Base-by-base conservation (phyloP, 2,329 filamentous ascomycete species). In the Colletotrichum karsti region DNA sequence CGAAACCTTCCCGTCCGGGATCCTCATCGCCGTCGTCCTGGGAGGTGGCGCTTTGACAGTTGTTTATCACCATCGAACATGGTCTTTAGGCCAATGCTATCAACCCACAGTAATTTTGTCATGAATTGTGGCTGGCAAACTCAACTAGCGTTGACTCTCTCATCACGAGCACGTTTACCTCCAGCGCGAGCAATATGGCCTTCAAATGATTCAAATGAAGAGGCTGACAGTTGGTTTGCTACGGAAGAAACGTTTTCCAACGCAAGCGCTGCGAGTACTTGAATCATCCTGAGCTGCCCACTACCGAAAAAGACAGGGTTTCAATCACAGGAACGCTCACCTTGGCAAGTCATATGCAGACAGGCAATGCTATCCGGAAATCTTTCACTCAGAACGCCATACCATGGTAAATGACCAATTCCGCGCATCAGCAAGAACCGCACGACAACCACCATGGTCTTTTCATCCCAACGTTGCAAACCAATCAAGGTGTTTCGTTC, bases 1-100 rank as follows among this genome's bases (percentile, higher is more conserved):
- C 55, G 55, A 66, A 60, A 66, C 54, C 39, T 42, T 42, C 18
- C 48, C 22, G 54, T 24, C 55, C 33, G 39, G 55, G 60, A 46
- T 53, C 28, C 26, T 51, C 24, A 41, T 41, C 54, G 24, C 60
- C 55, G 60, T 54, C 44, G 35, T 37, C 51, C 51, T 56, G 58
- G 41, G 41, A 50, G 46, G 33, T 56, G 59, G 42, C 63, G 42
- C 50, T 54, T 39, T 58, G 50, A 60, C 18, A 56, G 28, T 22
- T 26, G 33, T 37, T 26, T 51, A n/a, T 39, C 39, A n/a, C 30
- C 46, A 24, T 48, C 46, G 39, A 48, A 44, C 46, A 42, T 54
- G 30, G n/a, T 46, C 37, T n/a, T 26, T 41, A 7, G 24, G 39
- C 24, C 33, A 15, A 24, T 18, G 15, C 63, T 30, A 37, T 35